Base-by-base conservation (phyloP, 495 filamentous ascomycete species). In the Cudoniella acicularis region DNA sequence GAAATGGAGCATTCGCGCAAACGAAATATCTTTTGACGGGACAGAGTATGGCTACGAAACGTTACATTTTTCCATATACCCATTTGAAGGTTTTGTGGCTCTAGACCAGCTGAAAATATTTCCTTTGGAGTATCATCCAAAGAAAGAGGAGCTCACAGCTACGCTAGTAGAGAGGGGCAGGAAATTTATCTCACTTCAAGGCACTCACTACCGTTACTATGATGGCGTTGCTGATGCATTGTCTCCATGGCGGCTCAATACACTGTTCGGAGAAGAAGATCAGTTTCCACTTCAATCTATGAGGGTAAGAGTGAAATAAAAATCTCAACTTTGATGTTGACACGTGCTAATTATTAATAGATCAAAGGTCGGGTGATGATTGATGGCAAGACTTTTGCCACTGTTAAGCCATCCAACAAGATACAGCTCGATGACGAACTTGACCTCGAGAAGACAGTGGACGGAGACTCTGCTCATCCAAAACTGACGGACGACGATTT, bases 131-230 rank as follows among this genome's bases (percentile, higher is more conserved):
- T 92, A 91, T 70, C 88, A 93, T 70, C 86, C 86, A 61, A 36
- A 36, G 30, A 36, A 36, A 83, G 91, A 83, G 20, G 77, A 76
- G 11, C 59, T 95, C 47, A 73, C 67, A 22, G 69, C 79, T 56
- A 76, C 83, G 51, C 77, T 96, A 10, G 80, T 95, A 58, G 87
- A 89, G 55, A 87, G 92, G 1, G 92, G 92, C 40, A 88, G 86
- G 74, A 87, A 87, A 61, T 96, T 95, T 64, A 84, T 91, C 1
- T 66, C 76, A 0, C 72, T 95, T 40, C 76, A 82, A 45, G 91
- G 92, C 13, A 87, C 90, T 80, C 87, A 93, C 64, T 94, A 94
- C 72, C 88, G 85, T 3, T 17, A 1, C 2, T 60, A 60, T 40
- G 9, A 54, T 48, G 50, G 57, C 0, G 16, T 30, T 9, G 17